Evolutionary conservation across 805 yeast species (phyloP).

Genomic region (Ogataea ramenticola): DNA sequence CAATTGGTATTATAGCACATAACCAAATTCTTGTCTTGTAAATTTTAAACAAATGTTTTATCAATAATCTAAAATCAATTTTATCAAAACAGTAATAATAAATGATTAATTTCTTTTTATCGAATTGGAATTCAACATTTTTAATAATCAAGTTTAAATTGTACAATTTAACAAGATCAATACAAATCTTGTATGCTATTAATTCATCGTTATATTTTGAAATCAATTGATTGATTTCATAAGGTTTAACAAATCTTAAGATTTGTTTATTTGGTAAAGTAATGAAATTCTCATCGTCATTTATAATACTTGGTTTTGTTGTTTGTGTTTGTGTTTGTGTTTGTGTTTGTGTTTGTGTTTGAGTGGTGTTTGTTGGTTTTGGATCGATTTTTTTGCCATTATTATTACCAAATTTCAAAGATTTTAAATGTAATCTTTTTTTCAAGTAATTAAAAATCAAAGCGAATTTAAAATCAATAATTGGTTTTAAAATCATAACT

Average conservation of each 20-base stretch:
- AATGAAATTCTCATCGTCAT: slow-evolving; percentile 51
- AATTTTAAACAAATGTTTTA: slow-evolving; percentile 65
- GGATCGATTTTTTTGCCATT: slow-evolving; percentile 6
- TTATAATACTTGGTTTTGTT: slow-evolving; percentile 30
- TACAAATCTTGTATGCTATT: slow-evolving; percentile 61
- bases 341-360: slow-evolving; percentile 9
- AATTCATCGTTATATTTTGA: slow-evolving; percentile 65
- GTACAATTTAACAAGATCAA: slow-evolving; percentile 31
- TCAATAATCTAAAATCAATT: slow-evolving; percentile 66
- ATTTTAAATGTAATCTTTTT: slow-evolving; percentile 61
- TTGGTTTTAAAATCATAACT: slow-evolving; percentile 64
- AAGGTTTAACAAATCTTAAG: slow-evolving; percentile 66
- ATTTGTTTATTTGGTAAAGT: slow-evolving; percentile 76
- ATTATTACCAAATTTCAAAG: slow-evolving; percentile 31
- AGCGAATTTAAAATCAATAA: slow-evolving; percentile 56
- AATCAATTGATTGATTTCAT: slow-evolving; percentile 55
- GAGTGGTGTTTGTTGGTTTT: slow-evolving; percentile 10
- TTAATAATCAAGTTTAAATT: slow-evolving; percentile 50
- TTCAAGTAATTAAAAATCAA: slow-evolving; percentile 66
- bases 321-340: no score
- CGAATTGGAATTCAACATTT: slow-evolving; percentile 78
- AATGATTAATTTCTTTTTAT: slow-evolving; percentile 67
- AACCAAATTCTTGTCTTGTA: slow-evolving; percentile 80
- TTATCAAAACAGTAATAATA: slow-evolving; percentile 60
- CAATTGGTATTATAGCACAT: slow-evolving; percentile 57